These are phyloP conservation scores for Xylaria sp. DNA, from an alignment of 2,329 filamentous ascomycete species.

Conservation along the genomic window DNA sequence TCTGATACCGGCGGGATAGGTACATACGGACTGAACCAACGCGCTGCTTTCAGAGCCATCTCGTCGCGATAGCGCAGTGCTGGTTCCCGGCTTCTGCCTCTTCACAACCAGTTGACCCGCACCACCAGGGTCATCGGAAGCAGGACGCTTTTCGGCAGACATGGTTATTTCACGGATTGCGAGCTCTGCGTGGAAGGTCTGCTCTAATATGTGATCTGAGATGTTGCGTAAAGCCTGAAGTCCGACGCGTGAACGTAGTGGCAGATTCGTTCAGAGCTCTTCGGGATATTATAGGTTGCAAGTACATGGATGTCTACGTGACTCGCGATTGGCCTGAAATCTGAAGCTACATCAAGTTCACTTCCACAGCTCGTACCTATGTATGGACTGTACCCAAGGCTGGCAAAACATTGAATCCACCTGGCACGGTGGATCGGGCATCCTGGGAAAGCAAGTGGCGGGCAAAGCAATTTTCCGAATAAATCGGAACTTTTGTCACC, in stretches of 20 bases:
- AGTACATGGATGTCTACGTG: neutral
- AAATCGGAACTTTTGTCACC: conserved; percentile 5
- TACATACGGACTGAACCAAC: conserved; percentile 55
- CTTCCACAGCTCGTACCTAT: too few relatives aligned
- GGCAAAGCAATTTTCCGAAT: conserved; percentile 15
- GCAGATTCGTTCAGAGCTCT: neutral
- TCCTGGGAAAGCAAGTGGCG: conserved; percentile 1
- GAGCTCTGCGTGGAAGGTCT: neutral
- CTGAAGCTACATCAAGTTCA: neutral
- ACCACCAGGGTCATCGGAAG: conserved; percentile 79
- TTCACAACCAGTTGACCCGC: conserved; percentile 84
- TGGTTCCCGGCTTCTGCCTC: conserved; percentile 71
- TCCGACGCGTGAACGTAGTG: neutral
- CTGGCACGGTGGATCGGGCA: too few relatives aligned
- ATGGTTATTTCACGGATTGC: conserved; percentile 50
- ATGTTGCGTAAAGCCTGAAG: neutral
- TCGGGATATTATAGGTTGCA: neutral
- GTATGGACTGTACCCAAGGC: too few relatives aligned
- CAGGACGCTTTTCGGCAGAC: conserved; percentile 90
- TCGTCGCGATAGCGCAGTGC: conserved; percentile 52
- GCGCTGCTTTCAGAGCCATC: conserved; percentile 50
- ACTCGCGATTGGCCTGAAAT: neutral
- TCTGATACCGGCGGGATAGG: neutral
- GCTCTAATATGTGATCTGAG: neutral
- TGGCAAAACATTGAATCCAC: too few relatives aligned